Percentiles rank a stretch among this genome's conserved stretches.
These are phyloP conservation scores for Dendrobium nobile DNA, from an alignment of 106 monocot species.

Conservation along the genomic window DNA sequence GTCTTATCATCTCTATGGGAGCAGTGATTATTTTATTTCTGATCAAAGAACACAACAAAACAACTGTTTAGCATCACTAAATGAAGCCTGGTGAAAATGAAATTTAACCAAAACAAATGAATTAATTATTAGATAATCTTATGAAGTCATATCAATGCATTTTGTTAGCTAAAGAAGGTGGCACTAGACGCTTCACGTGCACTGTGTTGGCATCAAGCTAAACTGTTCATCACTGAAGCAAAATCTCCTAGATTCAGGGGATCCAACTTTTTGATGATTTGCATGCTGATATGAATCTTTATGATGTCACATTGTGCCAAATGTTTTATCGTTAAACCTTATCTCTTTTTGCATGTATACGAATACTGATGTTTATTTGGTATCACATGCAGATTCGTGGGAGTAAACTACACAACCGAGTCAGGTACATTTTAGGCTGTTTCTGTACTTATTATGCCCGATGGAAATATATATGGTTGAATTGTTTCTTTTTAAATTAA, in stretches of 20 bases:
- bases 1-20: no score
- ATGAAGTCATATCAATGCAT: not conserved
- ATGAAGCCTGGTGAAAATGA: not conserved
- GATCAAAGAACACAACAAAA: not conserved
- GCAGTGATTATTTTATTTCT: not conserved
- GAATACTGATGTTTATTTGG: not conserved
- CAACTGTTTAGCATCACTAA: not conserved
- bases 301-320: not conserved
- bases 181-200: no score
- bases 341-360: not conserved
- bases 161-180: no score
- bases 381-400: slow-evolving; percentile 73
- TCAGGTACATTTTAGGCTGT: slow-evolving; percentile 51
- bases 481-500: not conserved
- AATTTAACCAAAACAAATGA: not conserved
- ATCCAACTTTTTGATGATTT: not conserved
- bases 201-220: not conserved
- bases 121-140: not conserved
- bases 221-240: not conserved
- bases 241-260: not conserved
- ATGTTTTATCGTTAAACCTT: not conserved
- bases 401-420: slow-evolving; percentile 90
- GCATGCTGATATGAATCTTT: not conserved
- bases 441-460: not conserved
- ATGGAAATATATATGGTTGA: not conserved